A percentile compares a stretch with the other conserved stretches of the same genome.
Conservation (phyloP, 2,329 filamentous ascomycete genomes). For the Periconia sp. region DNA sequence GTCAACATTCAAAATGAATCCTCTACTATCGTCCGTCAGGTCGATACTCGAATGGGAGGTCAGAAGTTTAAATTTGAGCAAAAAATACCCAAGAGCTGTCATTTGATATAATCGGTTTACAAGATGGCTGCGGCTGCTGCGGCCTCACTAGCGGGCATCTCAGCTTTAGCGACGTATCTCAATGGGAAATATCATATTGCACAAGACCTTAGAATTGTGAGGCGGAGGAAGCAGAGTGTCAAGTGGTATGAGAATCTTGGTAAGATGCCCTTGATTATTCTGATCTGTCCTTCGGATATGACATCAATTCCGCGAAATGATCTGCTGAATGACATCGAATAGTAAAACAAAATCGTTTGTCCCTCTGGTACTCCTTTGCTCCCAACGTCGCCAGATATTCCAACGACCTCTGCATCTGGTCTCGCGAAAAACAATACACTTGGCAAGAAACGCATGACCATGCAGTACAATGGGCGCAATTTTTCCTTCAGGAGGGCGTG, state of each 20-base stretch:
- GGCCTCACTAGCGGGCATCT: constrained; percentile 35
- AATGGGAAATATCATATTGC: constrained; percentile 71
- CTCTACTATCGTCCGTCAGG: no score
- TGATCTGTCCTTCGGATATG: not conserved
- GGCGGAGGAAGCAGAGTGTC: constrained; percentile 46
- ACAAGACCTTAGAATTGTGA: constrained; percentile 63
- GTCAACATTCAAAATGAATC: no score
- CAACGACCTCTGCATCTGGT: constrained; percentile 68
- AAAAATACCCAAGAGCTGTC: not conserved
- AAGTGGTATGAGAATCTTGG: constrained; percentile 34
- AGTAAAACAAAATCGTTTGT: constrained; percentile 49
- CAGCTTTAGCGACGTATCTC: constrained; percentile 62
- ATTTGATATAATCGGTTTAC: not conserved
- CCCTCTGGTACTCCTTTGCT: constrained; percentile 36
- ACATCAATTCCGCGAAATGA: not conserved
- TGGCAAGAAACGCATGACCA: constrained; percentile 37
- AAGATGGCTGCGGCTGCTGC: constrained; percentile 29
- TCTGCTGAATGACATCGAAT: not conserved
- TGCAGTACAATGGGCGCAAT: constrained; percentile 37
- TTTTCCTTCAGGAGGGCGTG: constrained; percentile 58
- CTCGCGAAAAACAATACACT: constrained; percentile 57
- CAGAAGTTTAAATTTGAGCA: no score
- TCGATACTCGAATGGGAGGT: no score
- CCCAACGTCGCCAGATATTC: constrained; percentile 34
- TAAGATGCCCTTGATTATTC: no score